Evolutionary conservation across 257 asterid species (phyloP).

Genomic region (Solanum gracilifrons): DNA sequence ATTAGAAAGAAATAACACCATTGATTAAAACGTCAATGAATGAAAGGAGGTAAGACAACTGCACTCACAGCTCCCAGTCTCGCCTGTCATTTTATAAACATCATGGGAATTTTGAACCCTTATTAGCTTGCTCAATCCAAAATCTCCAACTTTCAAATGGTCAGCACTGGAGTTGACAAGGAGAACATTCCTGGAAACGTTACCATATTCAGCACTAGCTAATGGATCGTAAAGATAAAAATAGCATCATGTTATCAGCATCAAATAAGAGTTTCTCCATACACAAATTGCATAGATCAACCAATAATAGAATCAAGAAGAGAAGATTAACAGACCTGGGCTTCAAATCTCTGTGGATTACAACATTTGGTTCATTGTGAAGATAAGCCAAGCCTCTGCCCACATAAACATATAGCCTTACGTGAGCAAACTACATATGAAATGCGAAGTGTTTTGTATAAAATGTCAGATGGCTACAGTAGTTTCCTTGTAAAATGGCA

Average conservation of each 20-base stretch:
- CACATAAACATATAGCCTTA: conserved; percentile 11
- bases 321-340: conserved; percentile 60
- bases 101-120: conserved; percentile 83
- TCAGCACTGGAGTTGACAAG: conserved; percentile 85
- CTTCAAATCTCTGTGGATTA: conserved; percentile 91
- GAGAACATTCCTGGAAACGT: conserved; percentile 75
- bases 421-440: neutral
- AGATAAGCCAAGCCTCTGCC: conserved; percentile 98
- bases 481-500: neutral
- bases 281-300: neutral
- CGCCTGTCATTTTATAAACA: conserved; percentile 96
- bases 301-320: neutral
- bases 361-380: conserved; percentile 92
- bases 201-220: conserved; percentile 8
- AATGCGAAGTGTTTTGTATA: neutral
- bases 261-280: neutral
- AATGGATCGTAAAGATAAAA: neutral
- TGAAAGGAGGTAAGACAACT: neutral
- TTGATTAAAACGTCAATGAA: neutral
- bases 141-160: conserved; percentile 97
- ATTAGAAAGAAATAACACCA: neutral
- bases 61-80: conserved; percentile 97
- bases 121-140: conserved; percentile 90
- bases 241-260: neutral
- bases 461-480: neutral